Percentiles rank a stretch among this genome's conserved stretches.
Evolutionary conservation across 345 rosid species (phyloP).

Genomic region (Arabidopsis thaliana): DNA sequence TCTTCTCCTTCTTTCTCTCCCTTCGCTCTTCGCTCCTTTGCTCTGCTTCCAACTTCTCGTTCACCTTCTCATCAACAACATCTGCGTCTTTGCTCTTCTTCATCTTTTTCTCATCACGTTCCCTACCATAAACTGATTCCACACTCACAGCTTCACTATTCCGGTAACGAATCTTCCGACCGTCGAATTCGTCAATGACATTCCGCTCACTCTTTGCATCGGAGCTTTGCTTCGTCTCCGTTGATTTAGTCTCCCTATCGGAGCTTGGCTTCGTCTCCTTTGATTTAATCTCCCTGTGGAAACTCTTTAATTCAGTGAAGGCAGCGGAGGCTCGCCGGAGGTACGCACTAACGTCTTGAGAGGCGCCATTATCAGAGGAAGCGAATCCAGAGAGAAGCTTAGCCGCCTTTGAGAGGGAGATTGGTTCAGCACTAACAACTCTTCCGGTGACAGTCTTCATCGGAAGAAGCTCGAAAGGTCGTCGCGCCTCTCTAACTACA

Average conservation of each 20-base stretch:
- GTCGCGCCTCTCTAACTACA: slow-evolving; percentile 21
- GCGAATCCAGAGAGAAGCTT: slow-evolving; percentile 53
- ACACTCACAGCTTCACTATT: slow-evolving; percentile 25
- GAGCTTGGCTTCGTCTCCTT: slow-evolving; percentile 26
- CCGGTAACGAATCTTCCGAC: slow-evolving; percentile 22
- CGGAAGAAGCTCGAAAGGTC: slow-evolving; percentile 26
- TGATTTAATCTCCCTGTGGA: slow-evolving; percentile 43
- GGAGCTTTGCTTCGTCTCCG: slow-evolving; percentile 22
- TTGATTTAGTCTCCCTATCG: slow-evolving; percentile 32
- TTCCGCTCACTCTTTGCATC: slow-evolving; percentile 13
- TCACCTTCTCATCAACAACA: slow-evolving; percentile 8
- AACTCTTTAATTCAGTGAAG: slow-evolving; percentile 46
- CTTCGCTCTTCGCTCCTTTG: slow-evolving; percentile 14
- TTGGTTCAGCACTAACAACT: slow-evolving; percentile 42
- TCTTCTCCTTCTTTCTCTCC: slow-evolving; percentile 28
- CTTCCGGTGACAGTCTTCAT: slow-evolving; percentile 56
- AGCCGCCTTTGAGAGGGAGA: slow-evolving; percentile 49
- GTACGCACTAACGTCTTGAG: slow-evolving; percentile 58
- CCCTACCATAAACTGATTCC: neutral
- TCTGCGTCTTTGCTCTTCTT: slow-evolving; percentile 3
- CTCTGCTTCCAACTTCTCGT: slow-evolving; percentile 31
- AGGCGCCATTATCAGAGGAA: slow-evolving; percentile 52
- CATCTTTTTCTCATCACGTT: slow-evolving; percentile 1
- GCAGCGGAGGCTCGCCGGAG: slow-evolving; percentile 54
- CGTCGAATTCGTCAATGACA: slow-evolving; percentile 16